phyloP scores from a whole-genome alignment of 2,329 filamentous ascomycete genomes.

The Alternaria brassicicola region DNA sequence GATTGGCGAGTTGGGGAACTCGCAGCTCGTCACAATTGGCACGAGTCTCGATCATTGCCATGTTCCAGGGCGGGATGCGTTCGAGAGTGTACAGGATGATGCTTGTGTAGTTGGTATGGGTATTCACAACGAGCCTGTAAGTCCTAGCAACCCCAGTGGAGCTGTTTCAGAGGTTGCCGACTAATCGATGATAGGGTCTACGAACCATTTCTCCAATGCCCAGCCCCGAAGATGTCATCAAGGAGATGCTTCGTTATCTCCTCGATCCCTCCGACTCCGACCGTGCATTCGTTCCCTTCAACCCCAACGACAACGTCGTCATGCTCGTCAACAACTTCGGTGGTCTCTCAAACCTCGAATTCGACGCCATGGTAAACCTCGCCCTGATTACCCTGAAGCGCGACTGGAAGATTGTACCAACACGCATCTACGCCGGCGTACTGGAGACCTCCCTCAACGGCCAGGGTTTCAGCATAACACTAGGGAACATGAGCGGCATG shows the following conservation, averaged over 20 bases:
- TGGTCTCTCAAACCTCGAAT: constrained; percentile 56
- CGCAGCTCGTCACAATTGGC: constrained; percentile 57
- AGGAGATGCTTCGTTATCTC: constrained; percentile 57
- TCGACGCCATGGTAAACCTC: constrained; percentile 56
- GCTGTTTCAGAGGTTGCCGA: background rate
- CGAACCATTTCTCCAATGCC: constrained; percentile 56
- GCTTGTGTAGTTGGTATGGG: constrained; percentile 55
- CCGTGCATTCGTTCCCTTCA: constrained; percentile 57
- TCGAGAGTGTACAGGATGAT: constrained; percentile 54
- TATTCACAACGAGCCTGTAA: constrained; percentile 59
- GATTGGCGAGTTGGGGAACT: constrained; percentile 54
- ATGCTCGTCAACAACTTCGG: constrained; percentile 59
- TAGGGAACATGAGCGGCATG: constrained; percentile 59
- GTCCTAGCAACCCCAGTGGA: background rate
- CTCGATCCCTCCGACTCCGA: constrained; percentile 56
- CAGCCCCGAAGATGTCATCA: constrained; percentile 55
- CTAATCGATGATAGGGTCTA: constrained; percentile 44
- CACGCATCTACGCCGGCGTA: constrained; percentile 55
- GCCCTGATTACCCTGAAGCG: constrained; percentile 49
- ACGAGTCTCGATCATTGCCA: constrained; percentile 60
- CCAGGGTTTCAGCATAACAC: constrained; percentile 62
- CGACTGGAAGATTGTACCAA: constrained; percentile 57
- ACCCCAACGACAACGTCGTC: constrained; percentile 52
- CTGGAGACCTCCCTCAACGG: constrained; percentile 63
- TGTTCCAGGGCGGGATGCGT: constrained; percentile 58